Conservation (phyloP, 2,329 filamentous ascomycete genomes). For the Herpomyces periplanetae region DNA sequence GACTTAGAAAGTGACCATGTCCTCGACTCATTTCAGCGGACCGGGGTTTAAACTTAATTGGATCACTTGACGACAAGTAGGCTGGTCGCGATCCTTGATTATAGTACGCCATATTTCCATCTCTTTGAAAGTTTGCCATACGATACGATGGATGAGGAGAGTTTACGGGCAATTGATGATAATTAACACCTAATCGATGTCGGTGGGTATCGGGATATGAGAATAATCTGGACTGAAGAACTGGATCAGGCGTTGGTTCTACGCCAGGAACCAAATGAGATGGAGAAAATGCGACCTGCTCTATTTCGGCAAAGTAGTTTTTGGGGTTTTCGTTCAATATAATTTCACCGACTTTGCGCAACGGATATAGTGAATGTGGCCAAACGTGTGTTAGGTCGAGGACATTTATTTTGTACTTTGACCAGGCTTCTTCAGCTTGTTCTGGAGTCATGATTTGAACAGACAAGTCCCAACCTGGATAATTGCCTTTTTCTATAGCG, state of each 20-base stretch:
- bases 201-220: conserved; percentile 20
- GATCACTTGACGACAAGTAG: conserved; percentile 15
- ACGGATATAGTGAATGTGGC: conserved; percentile 13
- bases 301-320: conserved; percentile 23
- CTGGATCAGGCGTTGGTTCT: conserved; percentile 21
- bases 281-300: conserved; percentile 27
- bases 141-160: conserved; percentile 14
- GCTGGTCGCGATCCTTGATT: conserved; percentile 20
- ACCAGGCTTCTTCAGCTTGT: conserved; percentile 13
- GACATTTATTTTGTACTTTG: conserved; percentile 14
- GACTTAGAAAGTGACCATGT: conserved; percentile 12
- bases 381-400: conserved; percentile 15
- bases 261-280: conserved; percentile 24
- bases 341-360: conserved; percentile 14
- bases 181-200: conserved; percentile 21
- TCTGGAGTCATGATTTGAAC: conserved; percentile 14
- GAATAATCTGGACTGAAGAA: conserved; percentile 19
- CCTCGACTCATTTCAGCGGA: conserved; percentile 11
- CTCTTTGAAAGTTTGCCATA: conserved; percentile 24
- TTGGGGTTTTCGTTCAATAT: conserved; percentile 14
- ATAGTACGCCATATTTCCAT: conserved; percentile 25
- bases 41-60: conserved; percentile 11
- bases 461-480: conserved; percentile 12
- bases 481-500: conserved; percentile 14
- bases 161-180: conserved; percentile 22